Percentiles rank a stretch among this genome's conserved stretches.
Conservation (phyloP, 2,329 filamentous ascomycete genomes). For the Penicillium sp. region DNA sequence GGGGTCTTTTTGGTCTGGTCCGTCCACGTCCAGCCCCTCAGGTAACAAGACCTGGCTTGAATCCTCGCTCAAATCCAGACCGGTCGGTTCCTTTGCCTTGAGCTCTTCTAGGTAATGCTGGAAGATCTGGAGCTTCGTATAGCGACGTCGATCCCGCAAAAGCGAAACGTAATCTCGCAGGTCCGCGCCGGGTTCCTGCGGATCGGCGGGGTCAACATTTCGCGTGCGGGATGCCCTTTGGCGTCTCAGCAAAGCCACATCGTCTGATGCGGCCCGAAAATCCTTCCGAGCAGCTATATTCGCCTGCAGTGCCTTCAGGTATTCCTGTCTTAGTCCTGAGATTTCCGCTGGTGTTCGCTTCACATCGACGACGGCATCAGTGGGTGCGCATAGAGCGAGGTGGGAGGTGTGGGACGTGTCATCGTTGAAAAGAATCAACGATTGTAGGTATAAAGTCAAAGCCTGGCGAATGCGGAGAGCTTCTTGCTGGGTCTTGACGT, state of each 20-base stretch:
- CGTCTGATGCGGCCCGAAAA: conserved; percentile 36
- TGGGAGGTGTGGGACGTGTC: conserved; percentile 30
- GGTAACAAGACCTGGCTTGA: conserved; percentile 14
- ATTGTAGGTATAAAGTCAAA: conserved; percentile 39
- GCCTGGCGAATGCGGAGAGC: conserved; percentile 41
- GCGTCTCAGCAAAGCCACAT: conserved; percentile 29
- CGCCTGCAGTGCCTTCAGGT: conserved; percentile 47
- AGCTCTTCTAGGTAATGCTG: conserved; percentile 47
- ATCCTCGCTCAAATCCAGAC: conserved; percentile 23
- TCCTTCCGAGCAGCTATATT: conserved; percentile 43
- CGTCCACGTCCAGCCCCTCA: conserved; percentile 19
- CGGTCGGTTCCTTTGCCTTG: conserved; percentile 26
- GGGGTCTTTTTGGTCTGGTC: conserved; percentile 2
- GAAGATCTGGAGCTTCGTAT: conserved; percentile 49
- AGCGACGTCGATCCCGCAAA: conserved; percentile 47
- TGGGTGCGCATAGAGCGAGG: conserved; percentile 36
- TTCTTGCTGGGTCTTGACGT: conserved; percentile 41
- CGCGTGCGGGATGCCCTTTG: conserved; percentile 22
- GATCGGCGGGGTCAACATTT: conserved; percentile 15
- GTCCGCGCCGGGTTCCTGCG: conserved; percentile 25
- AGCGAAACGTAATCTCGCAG: conserved; percentile 45
- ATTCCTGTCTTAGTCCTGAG: conserved; percentile 45
- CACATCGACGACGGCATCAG: conserved; percentile 32
- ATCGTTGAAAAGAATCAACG: conserved; percentile 36
- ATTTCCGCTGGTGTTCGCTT: conserved; percentile 41